A percentile compares a stretch with the other conserved stretches of the same genome.
Conservation (phyloP, 306 rosid genomes). For the Elaeagnus macrophylla region DNA sequence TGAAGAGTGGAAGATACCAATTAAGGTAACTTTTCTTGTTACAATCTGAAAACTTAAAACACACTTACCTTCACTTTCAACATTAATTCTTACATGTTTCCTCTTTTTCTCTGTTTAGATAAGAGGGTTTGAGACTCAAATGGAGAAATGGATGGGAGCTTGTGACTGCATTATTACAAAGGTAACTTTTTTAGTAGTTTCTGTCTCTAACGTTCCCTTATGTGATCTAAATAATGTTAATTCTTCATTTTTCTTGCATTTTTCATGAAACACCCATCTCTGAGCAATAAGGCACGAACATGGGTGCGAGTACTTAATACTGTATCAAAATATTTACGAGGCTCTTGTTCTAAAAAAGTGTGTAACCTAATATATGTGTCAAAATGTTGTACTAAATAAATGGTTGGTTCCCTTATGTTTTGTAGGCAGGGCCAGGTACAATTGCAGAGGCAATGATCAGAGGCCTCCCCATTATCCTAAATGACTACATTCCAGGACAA, state of each 20-base stretch:
- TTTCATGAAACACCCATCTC: too few relatives aligned
- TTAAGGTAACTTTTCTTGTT: constrained; percentile 41
- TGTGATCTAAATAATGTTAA: not conserved
- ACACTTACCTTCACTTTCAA: not conserved
- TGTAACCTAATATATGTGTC: not conserved
- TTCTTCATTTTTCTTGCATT: too few relatives aligned
- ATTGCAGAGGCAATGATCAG: constrained; percentile 95
- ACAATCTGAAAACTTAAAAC: not conserved
- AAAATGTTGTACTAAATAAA: constrained; percentile 16
- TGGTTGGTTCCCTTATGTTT: constrained; percentile 1
- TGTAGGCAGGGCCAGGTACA: constrained; percentile 98
- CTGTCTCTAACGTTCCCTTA: constrained; percentile 4
- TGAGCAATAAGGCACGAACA: too few relatives aligned
- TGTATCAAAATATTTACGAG: too few relatives aligned
- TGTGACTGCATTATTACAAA: constrained; percentile 97
- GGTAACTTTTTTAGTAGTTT: constrained; percentile 31
- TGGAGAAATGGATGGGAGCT: constrained; percentile 99
- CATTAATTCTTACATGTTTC: constrained; percentile 8
- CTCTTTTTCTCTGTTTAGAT: constrained; percentile 34
- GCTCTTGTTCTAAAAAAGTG: too few relatives aligned
- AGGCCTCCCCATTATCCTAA: constrained; percentile 93
- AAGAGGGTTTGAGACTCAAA: constrained; percentile 80
- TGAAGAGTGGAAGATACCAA: constrained; percentile 74
- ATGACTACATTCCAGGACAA: constrained; percentile 97
- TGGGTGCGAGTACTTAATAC: too few relatives aligned